Evolutionary conservation across 1,284 basidiomycete species (phyloP).

Genomic region (Ceratobasidium sp.): DNA sequence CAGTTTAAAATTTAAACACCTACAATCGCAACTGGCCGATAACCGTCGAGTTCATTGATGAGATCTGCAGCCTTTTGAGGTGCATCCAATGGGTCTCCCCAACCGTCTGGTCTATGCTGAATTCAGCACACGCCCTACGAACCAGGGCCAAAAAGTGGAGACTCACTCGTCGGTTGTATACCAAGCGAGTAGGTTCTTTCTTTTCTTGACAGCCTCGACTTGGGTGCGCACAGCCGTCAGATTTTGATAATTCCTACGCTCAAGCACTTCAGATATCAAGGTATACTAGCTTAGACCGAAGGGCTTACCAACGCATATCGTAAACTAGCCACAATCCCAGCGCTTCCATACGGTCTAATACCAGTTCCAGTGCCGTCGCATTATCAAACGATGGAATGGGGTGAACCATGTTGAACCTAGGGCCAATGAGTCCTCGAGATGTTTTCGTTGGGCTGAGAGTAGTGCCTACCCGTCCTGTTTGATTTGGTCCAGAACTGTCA

Average conservation of each 20-base stretch:
- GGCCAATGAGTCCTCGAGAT: neutral
- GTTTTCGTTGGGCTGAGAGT: too few relatives aligned
- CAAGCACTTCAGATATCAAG: neutral
- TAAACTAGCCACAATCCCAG: constrained; percentile 79
- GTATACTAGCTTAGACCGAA: constrained; percentile 41
- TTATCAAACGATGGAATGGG: constrained; percentile 71
- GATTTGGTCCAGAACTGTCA: constrained; percentile 66
- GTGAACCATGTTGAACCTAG: constrained; percentile 60
- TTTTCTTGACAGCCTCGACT: constrained; percentile 71
- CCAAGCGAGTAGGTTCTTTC: constrained; percentile 76
- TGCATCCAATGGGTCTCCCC: constrained; percentile 70
- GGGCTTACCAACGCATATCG: constrained; percentile 72
- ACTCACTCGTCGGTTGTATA: constrained; percentile 53
- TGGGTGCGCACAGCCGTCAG: constrained; percentile 68
- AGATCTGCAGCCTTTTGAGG: constrained; percentile 66
- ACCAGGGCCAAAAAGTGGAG: neutral
- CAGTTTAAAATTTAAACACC: neutral
- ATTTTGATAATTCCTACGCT: constrained; percentile 69
- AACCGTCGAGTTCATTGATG: constrained; percentile 75
- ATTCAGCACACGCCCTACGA: neutral
- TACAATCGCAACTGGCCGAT: constrained; percentile 62
- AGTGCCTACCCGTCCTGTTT: constrained; percentile 70
- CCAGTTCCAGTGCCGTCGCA: constrained; percentile 63
- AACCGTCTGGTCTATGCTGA: constrained; percentile 61
- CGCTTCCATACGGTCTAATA: constrained; percentile 75